Evolutionary conservation across 371 early-diverging fungal genomes (phyloP), one percentile per base, ranked within the genome.

Genomic region (Haplosporangium sp.): DNA sequence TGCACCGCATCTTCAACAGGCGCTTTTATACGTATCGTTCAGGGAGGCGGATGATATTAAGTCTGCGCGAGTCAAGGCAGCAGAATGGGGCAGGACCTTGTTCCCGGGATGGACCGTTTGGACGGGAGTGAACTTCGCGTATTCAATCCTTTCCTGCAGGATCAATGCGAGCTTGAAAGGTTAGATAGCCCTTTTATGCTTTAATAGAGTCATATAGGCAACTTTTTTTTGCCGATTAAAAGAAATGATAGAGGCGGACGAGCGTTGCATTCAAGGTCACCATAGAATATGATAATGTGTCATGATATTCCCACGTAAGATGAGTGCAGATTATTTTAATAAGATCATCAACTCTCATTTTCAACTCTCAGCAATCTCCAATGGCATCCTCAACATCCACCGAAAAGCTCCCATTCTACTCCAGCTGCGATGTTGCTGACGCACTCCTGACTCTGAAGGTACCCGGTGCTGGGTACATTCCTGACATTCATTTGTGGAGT

Each of bases 401-500:
- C 5, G 38, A 53, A 2, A 48, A 70, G 41, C 81, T 70, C 53
- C 65, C 71, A 53, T 71, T 80, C 72, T 69, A 63, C 60, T 46
- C 45, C 10, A 57, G 73, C 62, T 65, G 80, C 41, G 85, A 92
- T 80, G 84, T 94, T 48, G 89, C 94, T 5, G 95, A 94, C 73
- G 94, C 93, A 2, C 83, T 93, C 41, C 55, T 86, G n/a, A 85
- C 86, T 57, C 86, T 95, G 14, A 84, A 86, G 36, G 81, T 87
- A 29, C 85, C 88, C 20, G 76, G 83, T 73, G 90, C 84, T 6
- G 89, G 91, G 6, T 92, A 90, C 74, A 73, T 95, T 54, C 88
- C 89, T n/a, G 89, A 90, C 72, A 83, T 93, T 60, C 82, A 85
- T 13, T 79, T 90, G 61, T 88, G 88, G 82, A 89, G 91, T 16